These are phyloP conservation scores for Apiotrichum domesticum DNA, from an alignment of 1,284 basidiomycete species.

Conservation along the genomic window DNA sequence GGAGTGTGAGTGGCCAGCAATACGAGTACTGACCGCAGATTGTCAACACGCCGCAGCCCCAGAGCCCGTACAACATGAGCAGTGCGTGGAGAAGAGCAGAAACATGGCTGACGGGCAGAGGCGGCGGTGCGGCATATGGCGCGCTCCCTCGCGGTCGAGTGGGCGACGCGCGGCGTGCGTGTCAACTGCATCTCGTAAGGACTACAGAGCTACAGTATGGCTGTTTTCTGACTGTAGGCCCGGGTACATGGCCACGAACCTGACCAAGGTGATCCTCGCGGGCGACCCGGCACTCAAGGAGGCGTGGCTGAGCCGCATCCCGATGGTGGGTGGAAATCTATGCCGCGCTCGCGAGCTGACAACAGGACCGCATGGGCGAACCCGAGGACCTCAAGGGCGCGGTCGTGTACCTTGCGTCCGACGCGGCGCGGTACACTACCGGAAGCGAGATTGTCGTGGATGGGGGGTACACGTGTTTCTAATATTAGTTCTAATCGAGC, in stretches of 20 bases:
- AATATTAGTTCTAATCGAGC: too few relatives aligned
- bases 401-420: constrained; percentile 45
- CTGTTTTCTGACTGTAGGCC: constrained; percentile 52
- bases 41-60: constrained; percentile 79
- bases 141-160: constrained; percentile 53
- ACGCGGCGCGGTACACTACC: constrained; percentile 37
- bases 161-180: constrained; percentile 52
- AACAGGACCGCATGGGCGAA: constrained; percentile 43
- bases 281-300: constrained; percentile 64
- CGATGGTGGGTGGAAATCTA: constrained; percentile 59
- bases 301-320: constrained; percentile 84
- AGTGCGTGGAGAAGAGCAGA: constrained; percentile 42
- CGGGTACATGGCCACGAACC: constrained; percentile 83
- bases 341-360: not conserved
- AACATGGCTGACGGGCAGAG: constrained; percentile 24
- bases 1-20: constrained; percentile 56
- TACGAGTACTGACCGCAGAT: constrained; percentile 53
- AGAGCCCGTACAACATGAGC: constrained; percentile 95
- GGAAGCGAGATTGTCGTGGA: constrained; percentile 23
- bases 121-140: constrained; percentile 51
- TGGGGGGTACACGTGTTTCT: constrained; percentile 24
- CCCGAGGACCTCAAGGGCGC: constrained; percentile 53
- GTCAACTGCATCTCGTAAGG: constrained; percentile 49
- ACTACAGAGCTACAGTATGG: not conserved
- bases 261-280: constrained; percentile 71